Evolutionary conservation across 1,139 yeast species (phyloP).

Genomic region (Yarrowia galli): DNA sequence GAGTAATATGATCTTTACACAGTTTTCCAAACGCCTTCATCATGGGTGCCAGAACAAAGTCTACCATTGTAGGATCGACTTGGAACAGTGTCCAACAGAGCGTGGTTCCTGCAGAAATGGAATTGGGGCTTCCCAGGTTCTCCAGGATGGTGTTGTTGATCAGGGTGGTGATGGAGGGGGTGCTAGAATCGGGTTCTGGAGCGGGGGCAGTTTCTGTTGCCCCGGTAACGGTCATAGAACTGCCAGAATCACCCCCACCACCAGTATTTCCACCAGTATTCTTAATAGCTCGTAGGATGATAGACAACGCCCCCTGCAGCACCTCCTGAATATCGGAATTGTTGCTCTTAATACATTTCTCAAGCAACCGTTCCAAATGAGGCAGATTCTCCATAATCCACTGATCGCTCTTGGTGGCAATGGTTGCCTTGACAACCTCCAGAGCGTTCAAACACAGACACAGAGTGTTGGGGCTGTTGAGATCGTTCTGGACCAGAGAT

Average conservation of each 20-base stretch:
- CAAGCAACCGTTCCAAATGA: slow-evolving; percentile 74
- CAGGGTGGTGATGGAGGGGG: slow-evolving; percentile 66
- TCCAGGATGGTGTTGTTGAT: slow-evolving; percentile 78
- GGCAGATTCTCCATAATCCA: slow-evolving; percentile 80
- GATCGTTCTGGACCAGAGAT: slow-evolving; percentile 78
- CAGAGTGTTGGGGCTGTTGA: slow-evolving; percentile 62
- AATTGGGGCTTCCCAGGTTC: slow-evolving; percentile 80
- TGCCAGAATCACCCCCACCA: slow-evolving; percentile 15
- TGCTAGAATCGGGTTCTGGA: slow-evolving; percentile 55
- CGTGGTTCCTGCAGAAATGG: slow-evolving; percentile 89
- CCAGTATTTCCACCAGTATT: slow-evolving; percentile 40
- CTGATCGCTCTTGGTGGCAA: slow-evolving; percentile 73
- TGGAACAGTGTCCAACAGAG: slow-evolving; percentile 83
- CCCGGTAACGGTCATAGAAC: slow-evolving; percentile 40
- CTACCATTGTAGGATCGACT: slow-evolving; percentile 75
- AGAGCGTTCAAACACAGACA: slow-evolving; percentile 89
- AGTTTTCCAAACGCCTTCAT: slow-evolving; percentile 89
- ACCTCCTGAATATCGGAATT: slow-evolving; percentile 56
- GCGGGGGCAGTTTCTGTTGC: slow-evolving; percentile 56
- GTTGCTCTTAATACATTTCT: slow-evolving; percentile 82
- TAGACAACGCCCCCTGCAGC: slow-evolving; percentile 62
- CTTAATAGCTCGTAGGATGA: slow-evolving; percentile 58
- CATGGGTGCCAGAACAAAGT: slow-evolving; percentile 73
- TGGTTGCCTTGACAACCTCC: slow-evolving; percentile 85
- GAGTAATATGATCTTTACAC: slow-evolving; percentile 78